Base-by-base conservation (phyloP, 495 filamentous ascomycete genomes). In the Xylaria venustula region DNA sequence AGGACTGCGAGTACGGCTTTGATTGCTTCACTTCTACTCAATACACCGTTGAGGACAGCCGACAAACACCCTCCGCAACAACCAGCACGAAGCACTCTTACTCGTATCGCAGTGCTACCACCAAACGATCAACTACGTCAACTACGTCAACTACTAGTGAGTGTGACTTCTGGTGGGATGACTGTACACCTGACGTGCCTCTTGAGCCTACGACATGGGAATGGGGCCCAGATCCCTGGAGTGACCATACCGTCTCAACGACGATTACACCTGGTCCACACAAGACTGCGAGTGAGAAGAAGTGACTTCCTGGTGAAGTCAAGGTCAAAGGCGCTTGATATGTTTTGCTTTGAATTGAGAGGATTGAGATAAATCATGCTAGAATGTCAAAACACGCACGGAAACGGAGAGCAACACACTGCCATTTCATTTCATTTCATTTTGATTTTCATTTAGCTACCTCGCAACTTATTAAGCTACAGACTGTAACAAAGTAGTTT, bases 151-250 rank as follows among this genome's bases (percentile, higher is more conserved):
- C 36, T 0, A 45, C 28, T 4, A 60, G 25, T 8, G 49, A 60
- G 2, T 60, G 58, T 19, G 58, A 46, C 14, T 37, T 60, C 20
- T 53, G 48, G 58, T 46, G 19, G 4, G 48, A 45, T 1, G 46
- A 45, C 37, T 60, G 58, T 37, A 53, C n/a, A 12, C 36, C 48
- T 36, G 30, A 5, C 5, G 26, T 11, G 7, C 25, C 58, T 1
- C 37, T 5, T 14, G 48, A 28, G 36, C n/a, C 23, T 9, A 59
- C 56, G 3, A 50, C 32, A 14, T 51, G 22, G 56, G 47, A 41
- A 6, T 28, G 40, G 37, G 37, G 37, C 25, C 7, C 58, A 2
- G 28, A 36, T 5, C 41, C 53, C 9, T 40, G 44, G 55, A 48
- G 30, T 19, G 44, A 8, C 14, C 55, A 37, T 28, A 48, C 54